Base-by-base conservation (phyloP, 192 early-diverging fungal species). In the Gigaspora rosea region DNA sequence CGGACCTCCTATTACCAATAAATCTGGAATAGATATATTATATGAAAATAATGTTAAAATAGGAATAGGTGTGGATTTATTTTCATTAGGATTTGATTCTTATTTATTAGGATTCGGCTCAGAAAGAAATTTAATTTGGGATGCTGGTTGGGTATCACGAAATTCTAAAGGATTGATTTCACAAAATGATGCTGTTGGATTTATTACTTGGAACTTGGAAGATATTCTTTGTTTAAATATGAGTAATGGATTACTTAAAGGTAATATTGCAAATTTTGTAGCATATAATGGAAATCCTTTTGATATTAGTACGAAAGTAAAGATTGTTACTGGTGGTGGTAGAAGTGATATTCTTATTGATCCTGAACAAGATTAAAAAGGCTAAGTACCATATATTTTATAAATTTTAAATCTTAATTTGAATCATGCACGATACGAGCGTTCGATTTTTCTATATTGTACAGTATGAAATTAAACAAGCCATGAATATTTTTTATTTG, bases 161-260 rank as follows among this genome's bases (percentile, higher is more conserved):
- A 87, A 87, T 54, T 82, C 80, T 12, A 80, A 82, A 46, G 69
- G 74, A 11, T 3, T 67, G 18, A 81, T 91, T 52, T 71, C 83
- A 1, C 90, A 86, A 76, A 82, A 82, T 52, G 89, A 94, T 32
- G 92, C 91, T 2, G 85, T 94, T 41, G 90, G 85, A 7, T 86
- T 89, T 52, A 86, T 94, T 49, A 90, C 92, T 46, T 92, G 87
- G 85, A 89, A 89, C 75, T 84, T 93, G 63, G 89, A 90, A 41
- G 83, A 92, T 46, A 91, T 92, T 73, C 86, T 90, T 54, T 88
- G 86, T 41, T 74, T 90, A n/a, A 67, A 75, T 12, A 66, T 49
- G 46, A 78, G 52, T 80, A 84, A 70, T 61, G 61, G 33, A 2
- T 41, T 75, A 12, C 20, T 77, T 5, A 62, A 52, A 41, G 59